Evolutionary conservation across 2,329 filamentous ascomycete species (phyloP), one percentile per base, ranked within the genome.

Genomic region (Aspergillus ibericus): DNA sequence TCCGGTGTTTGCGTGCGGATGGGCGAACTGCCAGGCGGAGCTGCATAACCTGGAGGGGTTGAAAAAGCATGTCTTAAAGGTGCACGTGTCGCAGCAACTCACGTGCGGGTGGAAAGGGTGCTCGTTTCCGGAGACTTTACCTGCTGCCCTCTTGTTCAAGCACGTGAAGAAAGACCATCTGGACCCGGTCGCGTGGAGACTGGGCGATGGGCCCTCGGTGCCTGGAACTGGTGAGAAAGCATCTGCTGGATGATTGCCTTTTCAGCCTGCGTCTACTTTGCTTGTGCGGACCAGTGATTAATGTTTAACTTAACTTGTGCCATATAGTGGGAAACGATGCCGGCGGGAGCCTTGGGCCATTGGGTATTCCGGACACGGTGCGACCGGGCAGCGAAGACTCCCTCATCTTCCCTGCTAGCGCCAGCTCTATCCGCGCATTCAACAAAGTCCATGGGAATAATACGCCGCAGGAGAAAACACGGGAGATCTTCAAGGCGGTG

Each of bases 31-130:
- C 68, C 70, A 72, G 3, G 81, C 83, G 0, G 79, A 86, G 62
- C 73, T 89, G 5, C 86, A 89, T 70, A 88, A 88, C 63, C 70
- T 88, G 13, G 80, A 82, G 8, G 84, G 82, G 0, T 73, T 89
- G 5, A 81, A 81, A 60, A 83, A 83, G 58, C 87, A 89, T 68
- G 71, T 87, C 5, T 68, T 77, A 53, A 87, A 85, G 64, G 70
- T 83, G 4, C 86, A 89, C 58, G 64, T 75, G 2, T 69, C 73
- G 2, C 59, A 69, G 52, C 61, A 67, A 15, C 67, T 72, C 38
- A 60, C 56, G 3, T 74, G 68, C 48, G 58, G 64, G 34, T 70
- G 71, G 67, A 59, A 66, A n/a, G 67, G 56, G 15, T 72, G 68
- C 46, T 47, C 57, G 1, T 57, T 64, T 50, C 53, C 58, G 12